phyloP scores from a whole-genome alignment of 2,329 filamentous ascomycete species.

The Alternaria novae-zelandiae region DNA sequence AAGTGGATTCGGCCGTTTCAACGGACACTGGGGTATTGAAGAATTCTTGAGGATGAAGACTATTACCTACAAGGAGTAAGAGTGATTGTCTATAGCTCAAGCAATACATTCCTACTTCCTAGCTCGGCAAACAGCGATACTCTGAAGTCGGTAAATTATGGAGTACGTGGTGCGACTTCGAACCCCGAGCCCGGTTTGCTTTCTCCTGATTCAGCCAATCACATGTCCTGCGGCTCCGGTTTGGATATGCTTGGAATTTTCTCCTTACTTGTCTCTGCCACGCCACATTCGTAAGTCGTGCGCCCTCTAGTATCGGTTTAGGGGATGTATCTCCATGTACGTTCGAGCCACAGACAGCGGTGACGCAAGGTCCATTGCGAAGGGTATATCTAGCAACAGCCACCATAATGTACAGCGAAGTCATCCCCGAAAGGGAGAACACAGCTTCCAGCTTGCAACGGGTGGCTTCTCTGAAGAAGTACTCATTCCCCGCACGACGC shows the following conservation, averaged over 20 bases:
- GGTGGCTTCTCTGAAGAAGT: neutral
- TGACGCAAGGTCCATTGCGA: neutral
- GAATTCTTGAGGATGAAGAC: conserved; percentile 55
- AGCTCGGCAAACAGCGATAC: neutral
- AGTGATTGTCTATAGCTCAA: neutral
- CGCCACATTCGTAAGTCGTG: neutral
- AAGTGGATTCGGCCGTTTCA: conserved; percentile 58
- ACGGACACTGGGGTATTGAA: conserved; percentile 53
- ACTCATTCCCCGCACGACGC: neutral
- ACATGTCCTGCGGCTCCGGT: neutral
- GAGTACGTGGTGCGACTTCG: neutral
- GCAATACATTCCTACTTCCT: no score
- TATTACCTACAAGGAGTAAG: conserved; percentile 48
- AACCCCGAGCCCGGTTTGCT: neutral
- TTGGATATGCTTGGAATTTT: neutral
- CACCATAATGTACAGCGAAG: neutral
- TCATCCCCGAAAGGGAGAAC: neutral
- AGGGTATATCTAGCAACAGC: neutral
- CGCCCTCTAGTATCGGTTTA: neutral
- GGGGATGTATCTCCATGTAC: neutral
- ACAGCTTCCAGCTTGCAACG: neutral
- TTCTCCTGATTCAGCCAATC: neutral
- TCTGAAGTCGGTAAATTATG: neutral
- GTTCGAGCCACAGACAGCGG: neutral
- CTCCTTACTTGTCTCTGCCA: neutral